These are phyloP conservation scores for Flaveria sonorensis DNA, from an alignment of 129 eudicot species.

Conservation along the genomic window DNA sequence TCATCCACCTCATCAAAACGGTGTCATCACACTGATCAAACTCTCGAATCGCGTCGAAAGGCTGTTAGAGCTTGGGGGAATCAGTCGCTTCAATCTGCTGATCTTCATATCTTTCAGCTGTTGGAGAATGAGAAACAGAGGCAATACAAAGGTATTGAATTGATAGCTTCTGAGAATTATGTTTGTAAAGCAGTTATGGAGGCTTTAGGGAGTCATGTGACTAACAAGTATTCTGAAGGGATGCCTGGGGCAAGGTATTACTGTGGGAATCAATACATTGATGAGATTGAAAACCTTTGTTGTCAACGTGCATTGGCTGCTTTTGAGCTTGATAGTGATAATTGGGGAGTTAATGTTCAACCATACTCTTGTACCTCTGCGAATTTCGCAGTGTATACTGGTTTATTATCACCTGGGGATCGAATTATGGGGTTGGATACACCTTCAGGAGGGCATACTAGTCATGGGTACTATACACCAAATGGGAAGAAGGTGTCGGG, in stretches of 20 bases:
- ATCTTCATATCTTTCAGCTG: constrained; percentile 62
- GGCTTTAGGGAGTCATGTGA: constrained; percentile 82
- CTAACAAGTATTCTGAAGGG: constrained; percentile 91
- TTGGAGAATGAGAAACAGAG: constrained; percentile 85
- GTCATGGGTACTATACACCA: constrained; percentile 87
- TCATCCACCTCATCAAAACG: constrained; percentile 40
- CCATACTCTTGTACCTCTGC: constrained; percentile 94
- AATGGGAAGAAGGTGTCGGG: constrained; percentile 88
- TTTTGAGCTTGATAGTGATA: constrained; percentile 62
- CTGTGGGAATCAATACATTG: constrained; percentile 85
- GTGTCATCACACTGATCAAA: not conserved
- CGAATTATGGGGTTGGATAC: constrained; percentile 94
- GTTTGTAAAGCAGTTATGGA: constrained; percentile 91
- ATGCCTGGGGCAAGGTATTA: constrained; percentile 87
- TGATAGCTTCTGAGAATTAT: constrained; percentile 91
- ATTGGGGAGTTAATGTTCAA: constrained; percentile 96
- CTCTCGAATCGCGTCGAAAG: constrained; percentile 50
- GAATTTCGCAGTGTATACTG: constrained; percentile 92
- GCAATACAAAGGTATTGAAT: constrained; percentile 80
- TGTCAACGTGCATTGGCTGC: constrained; percentile 80
- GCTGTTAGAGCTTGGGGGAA: constrained; percentile 77
- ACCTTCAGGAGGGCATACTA: constrained; percentile 83
- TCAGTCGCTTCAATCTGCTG: constrained; percentile 62
- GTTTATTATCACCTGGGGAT: constrained; percentile 74
- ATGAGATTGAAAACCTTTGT: constrained; percentile 77